Base-by-base conservation (phyloP, 768 basidiomycete genomes). In the Neoboletus magnificus region DNA sequence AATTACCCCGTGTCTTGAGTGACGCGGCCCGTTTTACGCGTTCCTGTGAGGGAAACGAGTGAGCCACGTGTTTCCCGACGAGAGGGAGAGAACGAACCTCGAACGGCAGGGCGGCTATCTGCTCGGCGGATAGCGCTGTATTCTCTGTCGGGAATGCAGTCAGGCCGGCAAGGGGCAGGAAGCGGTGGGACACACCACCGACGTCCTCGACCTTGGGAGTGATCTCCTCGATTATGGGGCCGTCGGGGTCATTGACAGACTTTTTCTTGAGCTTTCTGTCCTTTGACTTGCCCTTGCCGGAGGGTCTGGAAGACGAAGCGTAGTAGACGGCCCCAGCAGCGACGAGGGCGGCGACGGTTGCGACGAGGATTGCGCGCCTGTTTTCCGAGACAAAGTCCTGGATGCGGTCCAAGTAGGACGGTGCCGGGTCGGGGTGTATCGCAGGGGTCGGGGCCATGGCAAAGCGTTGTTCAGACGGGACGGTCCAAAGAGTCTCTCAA, bases 171-270 rank as follows among this genome's bases (percentile, higher is more conserved):
- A n/a, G 39, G 22, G 39, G 42, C 8, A 1, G 33, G 36, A 18
- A 48, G 33, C 2, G 46, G 55, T 55, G 27, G 66, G 58, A 52
- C 64, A 50, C 39, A 71, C 74, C 68, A 46, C 73, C 61, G 43
- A 71, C 71, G 40, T 65, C 71, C 46, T 73, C 71, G 40, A 67
- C 70, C 60, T 71, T 75, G 4, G 86, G 77, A 50, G 77, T 79
- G 50, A 79, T 68, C 71, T 94, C 91, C 77, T 95, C 91, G 46
- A 96, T 71, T 40, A 96, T 76, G 37, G 93, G 93, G 0, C 87
- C 86, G 57, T 90, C 84, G 7, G 71, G 57, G 58, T 83, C 82
- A 66, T 82, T 85, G 13, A 67, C 73, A 0, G 78, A 61, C 73
- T 81, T 82, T 72, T 78, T 82, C 75, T 86, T 87, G 15, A 41